Base-by-base conservation (phyloP, 1,139 yeast species). In the Nadsonia starkeyi-henricii region DNA sequence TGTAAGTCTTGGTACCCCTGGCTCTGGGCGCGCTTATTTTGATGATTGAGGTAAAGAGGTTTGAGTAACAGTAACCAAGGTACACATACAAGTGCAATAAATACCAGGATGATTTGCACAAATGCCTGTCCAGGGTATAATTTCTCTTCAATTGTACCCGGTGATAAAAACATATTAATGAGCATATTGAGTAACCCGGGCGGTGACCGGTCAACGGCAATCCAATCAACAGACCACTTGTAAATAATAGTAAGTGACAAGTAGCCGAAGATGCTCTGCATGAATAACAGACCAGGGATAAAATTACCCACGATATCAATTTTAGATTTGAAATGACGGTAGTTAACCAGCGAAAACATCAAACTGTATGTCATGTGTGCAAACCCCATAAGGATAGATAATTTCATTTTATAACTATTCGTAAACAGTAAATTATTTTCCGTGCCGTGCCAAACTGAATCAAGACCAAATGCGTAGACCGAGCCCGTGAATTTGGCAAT, bases 371-470 rank as follows among this genome's bases (percentile, higher is more conserved):
- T 77, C 99, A 91, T 91, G 65, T 91, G 99, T 42, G 77, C 73
- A 63, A 83, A 89, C 15, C 99, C 99, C 93, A 91, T 85, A 56
- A 93, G 71, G 52, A 91, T 84, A 1, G 97, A 88, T 53, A 91
- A 70, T 63, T 91, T 91, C 99, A 91, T 91, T 70, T 91, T 91
- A 69, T 85, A 89, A 1, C 97, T 88, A 66, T 91, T 91, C 47
- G 95, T 79, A 66, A 91, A 91, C 50, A 91, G 69, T 59, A 91
- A 73, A 53, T 82, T 84, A 66, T 93, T 93, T 53, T 91, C 97
- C 41, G 97, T 77, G 1, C 96, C 96, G 62, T 91, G 98, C 99
- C 99, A 91, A 17, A 82, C 85, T 68, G 86, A 85, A 66, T 91
- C 99, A 45, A 91, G 64, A 50, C 99, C 99, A 58, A 89, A 70